Evolutionary conservation across 2,329 filamentous ascomycete genomes (phyloP).

Genomic region (Epichloe coenophiala): DNA sequence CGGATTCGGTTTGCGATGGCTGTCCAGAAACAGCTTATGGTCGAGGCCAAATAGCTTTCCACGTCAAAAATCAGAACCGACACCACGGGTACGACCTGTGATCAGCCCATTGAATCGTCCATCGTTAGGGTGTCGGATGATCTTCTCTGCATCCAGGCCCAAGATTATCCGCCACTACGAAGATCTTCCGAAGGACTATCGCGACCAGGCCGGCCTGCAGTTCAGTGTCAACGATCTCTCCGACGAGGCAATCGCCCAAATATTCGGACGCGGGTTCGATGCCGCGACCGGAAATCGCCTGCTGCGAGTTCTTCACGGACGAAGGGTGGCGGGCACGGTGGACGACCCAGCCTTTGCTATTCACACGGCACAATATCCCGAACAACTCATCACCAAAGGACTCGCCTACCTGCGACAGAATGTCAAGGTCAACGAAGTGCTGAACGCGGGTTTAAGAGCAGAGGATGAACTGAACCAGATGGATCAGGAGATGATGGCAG

Average conservation of each 20-base stretch:
- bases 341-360: slow-evolving; percentile 39
- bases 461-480: slow-evolving; percentile 47
- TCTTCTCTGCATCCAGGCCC: slow-evolving; percentile 20
- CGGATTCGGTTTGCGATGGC: slow-evolving; percentile 5
- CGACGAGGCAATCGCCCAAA: slow-evolving; percentile 27
- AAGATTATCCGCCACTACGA: slow-evolving; percentile 38
- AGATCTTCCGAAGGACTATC: slow-evolving; percentile 43
- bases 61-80: slow-evolving; percentile 1
- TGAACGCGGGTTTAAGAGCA: slow-evolving; percentile 46
- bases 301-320: slow-evolving; percentile 46
- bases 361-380: slow-evolving; percentile 32
- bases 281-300: slow-evolving; percentile 35
- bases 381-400: slow-evolving; percentile 29
- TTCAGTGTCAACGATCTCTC: slow-evolving; percentile 39
- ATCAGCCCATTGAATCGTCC: background rate
- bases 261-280: slow-evolving; percentile 38
- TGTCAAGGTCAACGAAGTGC: slow-evolving; percentile 44
- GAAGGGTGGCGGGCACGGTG: slow-evolving; percentile 49
- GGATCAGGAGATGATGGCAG: slow-evolving; percentile 24
- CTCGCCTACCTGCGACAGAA: slow-evolving; percentile 41
- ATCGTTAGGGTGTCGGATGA: slow-evolving; percentile 15
- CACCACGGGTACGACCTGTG: background rate
- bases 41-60: background rate
- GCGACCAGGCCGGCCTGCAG: slow-evolving; percentile 38
- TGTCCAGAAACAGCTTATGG: slow-evolving; percentile 4